Conservation (phyloP, 2,329 filamentous ascomycete genomes). For the Beauveria medogensis region DNA sequence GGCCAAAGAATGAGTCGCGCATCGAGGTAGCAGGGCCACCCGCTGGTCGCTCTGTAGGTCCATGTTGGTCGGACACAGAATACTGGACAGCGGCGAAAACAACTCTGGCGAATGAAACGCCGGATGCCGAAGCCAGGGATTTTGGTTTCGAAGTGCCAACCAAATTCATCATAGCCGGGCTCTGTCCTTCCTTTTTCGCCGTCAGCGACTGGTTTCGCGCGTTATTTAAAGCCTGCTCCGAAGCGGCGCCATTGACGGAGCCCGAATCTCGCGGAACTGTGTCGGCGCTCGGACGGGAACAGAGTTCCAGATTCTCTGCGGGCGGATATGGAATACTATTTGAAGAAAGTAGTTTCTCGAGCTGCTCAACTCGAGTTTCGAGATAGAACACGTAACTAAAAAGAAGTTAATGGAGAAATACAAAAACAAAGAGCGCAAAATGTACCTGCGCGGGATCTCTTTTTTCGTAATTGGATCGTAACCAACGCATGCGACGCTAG, state of each 20-base stretch:
- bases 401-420: not conserved
- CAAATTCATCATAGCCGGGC: slow-evolving; percentile 58
- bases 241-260: slow-evolving; percentile 24
- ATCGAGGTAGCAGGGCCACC: slow-evolving; percentile 60
- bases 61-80: slow-evolving; percentile 55
- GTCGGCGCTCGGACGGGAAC: slow-evolving; percentile 40
- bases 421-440: slow-evolving; percentile 20
- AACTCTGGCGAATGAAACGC: slow-evolving; percentile 88
- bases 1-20: slow-evolving; percentile 94
- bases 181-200: slow-evolving; percentile 25
- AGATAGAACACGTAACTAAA: slow-evolving; percentile 87
- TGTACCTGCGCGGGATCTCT: slow-evolving; percentile 85
- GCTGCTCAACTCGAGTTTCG: slow-evolving; percentile 74
- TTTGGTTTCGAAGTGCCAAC: slow-evolving; percentile 71
- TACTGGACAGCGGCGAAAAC: slow-evolving; percentile 89
- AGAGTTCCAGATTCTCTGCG: slow-evolving; percentile 59
- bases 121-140: slow-evolving; percentile 76
- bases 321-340: slow-evolving; percentile 66
- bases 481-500: slow-evolving; percentile 82
- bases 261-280: slow-evolving; percentile 7
- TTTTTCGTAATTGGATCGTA: slow-evolving; percentile 96
- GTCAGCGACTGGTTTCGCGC: slow-evolving; percentile 23
- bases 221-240: slow-evolving; percentile 15
- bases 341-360: slow-evolving; percentile 65
- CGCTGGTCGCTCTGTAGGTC: slow-evolving; percentile 18